phyloP scores from a whole-genome alignment of 129 eudicot species.

The Saposhnikovia divaricata region DNA sequence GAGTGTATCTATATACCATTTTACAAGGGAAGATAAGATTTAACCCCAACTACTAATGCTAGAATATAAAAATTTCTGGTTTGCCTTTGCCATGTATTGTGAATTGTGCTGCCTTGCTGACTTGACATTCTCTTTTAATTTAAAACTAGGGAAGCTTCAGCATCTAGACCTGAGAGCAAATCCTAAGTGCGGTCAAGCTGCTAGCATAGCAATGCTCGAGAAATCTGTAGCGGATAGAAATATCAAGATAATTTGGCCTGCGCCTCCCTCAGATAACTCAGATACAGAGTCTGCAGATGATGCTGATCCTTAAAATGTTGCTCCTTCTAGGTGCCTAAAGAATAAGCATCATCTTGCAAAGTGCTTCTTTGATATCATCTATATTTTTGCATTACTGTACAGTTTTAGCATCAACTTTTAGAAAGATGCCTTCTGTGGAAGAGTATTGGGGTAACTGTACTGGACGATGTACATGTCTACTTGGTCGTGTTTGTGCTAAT shows the following conservation, averaged over 20 bases:
- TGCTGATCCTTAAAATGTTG: too few species aligned
- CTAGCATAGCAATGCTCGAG: constrained; percentile 27
- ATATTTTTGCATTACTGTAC: too few species aligned
- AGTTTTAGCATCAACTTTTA: too few species aligned
- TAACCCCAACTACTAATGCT: neutral
- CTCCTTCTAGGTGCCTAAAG: too few species aligned
- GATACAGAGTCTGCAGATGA: too few species aligned
- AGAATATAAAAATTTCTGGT: neutral
- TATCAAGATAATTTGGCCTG: constrained; percentile 19
- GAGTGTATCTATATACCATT: neutral
- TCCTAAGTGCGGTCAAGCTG: constrained; percentile 19
- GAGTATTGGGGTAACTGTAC: too few species aligned
- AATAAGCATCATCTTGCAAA: too few species aligned
- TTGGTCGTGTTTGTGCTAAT: too few species aligned
- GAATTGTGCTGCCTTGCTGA: neutral
- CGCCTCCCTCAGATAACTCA: neutral
- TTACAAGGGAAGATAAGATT: neutral
- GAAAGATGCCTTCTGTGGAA: too few species aligned
- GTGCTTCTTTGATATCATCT: too few species aligned
- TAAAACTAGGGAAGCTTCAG: constrained; percentile 47
- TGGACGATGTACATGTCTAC: too few species aligned
- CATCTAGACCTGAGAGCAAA: constrained; percentile 59
- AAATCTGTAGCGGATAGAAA: constrained; percentile 43
- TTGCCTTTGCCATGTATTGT: neutral
- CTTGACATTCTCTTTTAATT: neutral